phyloP scores from a whole-genome alignment of 2,329 filamentous ascomycete genomes.

The Fusarium sp. region DNA sequence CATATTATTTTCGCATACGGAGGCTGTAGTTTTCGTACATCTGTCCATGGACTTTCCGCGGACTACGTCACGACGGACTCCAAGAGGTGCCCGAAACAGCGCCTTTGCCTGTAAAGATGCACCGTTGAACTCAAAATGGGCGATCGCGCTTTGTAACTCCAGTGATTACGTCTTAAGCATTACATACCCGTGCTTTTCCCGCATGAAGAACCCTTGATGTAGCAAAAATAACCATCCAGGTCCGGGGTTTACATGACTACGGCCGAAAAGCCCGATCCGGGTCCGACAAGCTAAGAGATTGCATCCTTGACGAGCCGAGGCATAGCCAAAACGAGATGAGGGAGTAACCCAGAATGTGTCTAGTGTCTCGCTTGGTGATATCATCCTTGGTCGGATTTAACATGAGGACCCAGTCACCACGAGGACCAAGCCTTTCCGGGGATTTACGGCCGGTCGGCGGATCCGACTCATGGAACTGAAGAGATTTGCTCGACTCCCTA shows the following conservation, averaged over 20 bases:
- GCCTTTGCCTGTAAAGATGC: background rate
- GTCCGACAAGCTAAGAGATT: constrained; percentile 20
- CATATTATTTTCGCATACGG: background rate
- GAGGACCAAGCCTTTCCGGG: constrained; percentile 18
- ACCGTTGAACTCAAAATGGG: background rate
- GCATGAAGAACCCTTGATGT: background rate
- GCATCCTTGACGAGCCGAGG: constrained; percentile 22
- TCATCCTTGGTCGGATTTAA: constrained; percentile 29
- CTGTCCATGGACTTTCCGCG: constrained; percentile 20
- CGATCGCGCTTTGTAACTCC: background rate
- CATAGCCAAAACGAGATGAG: constrained; percentile 1
- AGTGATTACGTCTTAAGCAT: background rate
- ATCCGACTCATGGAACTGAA: constrained; percentile 27
- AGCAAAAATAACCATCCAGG: background rate
- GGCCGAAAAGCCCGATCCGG: constrained; percentile 38
- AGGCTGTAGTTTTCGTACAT: background rate
- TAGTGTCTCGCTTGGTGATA: constrained; percentile 31
- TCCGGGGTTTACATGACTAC: constrained; percentile 26
- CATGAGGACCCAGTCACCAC: constrained; percentile 12
- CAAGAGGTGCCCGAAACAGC: background rate
- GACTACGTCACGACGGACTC: background rate
- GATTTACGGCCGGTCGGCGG: constrained; percentile 25
- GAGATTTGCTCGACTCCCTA: constrained; percentile 24
- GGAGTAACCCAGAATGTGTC: constrained; percentile 9
- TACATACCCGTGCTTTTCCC: background rate